Evolutionary conservation across 2,329 filamentous ascomycete species (phyloP).

Genomic region (Lasiodiplodia gonubiensis): DNA sequence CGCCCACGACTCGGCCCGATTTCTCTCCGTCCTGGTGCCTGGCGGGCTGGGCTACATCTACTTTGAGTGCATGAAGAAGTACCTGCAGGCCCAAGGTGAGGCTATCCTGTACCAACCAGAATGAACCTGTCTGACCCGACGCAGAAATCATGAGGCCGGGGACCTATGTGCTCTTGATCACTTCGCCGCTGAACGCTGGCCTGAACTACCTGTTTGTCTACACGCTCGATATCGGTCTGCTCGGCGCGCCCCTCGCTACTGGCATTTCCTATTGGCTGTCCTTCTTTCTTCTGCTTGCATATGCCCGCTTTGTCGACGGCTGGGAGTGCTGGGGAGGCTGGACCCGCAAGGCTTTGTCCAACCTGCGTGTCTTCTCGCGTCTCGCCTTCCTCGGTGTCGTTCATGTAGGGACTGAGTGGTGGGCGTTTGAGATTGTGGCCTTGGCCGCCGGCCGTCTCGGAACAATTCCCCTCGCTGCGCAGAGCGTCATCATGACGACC

Average conservation of each 20-base stretch:
- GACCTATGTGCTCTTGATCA: constrained; percentile 67
- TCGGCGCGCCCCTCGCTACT: constrained; percentile 81
- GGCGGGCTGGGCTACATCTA: constrained; percentile 86
- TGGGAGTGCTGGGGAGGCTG: constrained; percentile 81
- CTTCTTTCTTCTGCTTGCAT: constrained; percentile 75
- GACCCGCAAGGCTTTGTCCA: constrained; percentile 66
- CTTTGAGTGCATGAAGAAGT: constrained; percentile 77
- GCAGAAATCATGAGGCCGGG: constrained; percentile 67
- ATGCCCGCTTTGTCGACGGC: constrained; percentile 72
- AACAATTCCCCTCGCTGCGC: constrained; percentile 77
- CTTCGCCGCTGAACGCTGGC: constrained; percentile 63
- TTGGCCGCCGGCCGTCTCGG: constrained; percentile 81
- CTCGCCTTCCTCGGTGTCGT: constrained; percentile 78
- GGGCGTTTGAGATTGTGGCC: constrained; percentile 91
- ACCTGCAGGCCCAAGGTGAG: constrained; percentile 62
- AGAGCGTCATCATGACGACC: constrained; percentile 88
- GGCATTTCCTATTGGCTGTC: constrained; percentile 87
- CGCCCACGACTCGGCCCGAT: constrained; percentile 73
- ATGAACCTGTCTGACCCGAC: constrained; percentile 29
- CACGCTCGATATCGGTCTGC: constrained; percentile 70
- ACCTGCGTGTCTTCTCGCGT: constrained; percentile 72
- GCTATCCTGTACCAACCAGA: background rate
- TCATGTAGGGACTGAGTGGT: constrained; percentile 91
- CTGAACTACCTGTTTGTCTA: constrained; percentile 75
- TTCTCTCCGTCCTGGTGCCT: constrained; percentile 75